These are phyloP conservation scores for Odontarrhena argentea DNA, from an alignment of 345 rosid genomes.

Conservation along the genomic window DNA sequence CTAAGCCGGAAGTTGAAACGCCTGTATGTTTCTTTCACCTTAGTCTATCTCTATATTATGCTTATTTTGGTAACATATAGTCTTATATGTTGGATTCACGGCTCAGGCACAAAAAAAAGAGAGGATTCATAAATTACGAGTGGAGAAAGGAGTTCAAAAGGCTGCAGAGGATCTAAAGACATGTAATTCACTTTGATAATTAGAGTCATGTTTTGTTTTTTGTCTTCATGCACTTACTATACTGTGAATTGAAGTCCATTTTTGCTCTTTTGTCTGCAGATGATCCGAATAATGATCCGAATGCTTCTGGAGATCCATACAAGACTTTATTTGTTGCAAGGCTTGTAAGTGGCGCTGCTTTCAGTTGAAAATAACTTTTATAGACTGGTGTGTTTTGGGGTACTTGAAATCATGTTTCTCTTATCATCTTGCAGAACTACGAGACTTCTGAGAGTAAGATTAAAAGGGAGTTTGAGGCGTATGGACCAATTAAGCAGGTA, in stretches of 20 bases:
- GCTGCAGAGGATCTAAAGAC: conserved; percentile 78
- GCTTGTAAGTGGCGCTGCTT: conserved; percentile 58
- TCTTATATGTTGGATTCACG: conserved; percentile 15
- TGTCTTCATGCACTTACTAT: conserved; percentile 3
- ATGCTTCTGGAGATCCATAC: conserved; percentile 94
- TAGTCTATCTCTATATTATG: not conserved
- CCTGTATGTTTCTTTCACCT: conserved; percentile 56
- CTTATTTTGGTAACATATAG: not conserved
- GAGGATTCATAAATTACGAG: conserved; percentile 70
- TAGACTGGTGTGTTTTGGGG: conserved; percentile 15
- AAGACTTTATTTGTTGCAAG: conserved; percentile 95
- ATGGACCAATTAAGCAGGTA: conserved; percentile 99
- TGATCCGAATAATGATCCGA: conserved; percentile 81
- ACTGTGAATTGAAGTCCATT: conserved; percentile 11
- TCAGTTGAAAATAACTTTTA: conserved; percentile 14
- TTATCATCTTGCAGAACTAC: conserved; percentile 67
- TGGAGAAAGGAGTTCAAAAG: conserved; percentile 86
- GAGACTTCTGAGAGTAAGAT: conserved; percentile 96
- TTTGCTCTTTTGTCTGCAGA: conserved; percentile 48
- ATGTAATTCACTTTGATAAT: conserved; percentile 48
- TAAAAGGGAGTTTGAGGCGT: conserved; percentile 99
- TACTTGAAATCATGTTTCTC: conserved; percentile 26
- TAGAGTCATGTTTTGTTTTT: conserved; percentile 10
- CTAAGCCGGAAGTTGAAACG: conserved; percentile 72
- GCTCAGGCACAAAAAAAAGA: conserved; percentile 70